phyloP scores from a whole-genome alignment of 257 asterid species.

The Linaria vulgaris region DNA sequence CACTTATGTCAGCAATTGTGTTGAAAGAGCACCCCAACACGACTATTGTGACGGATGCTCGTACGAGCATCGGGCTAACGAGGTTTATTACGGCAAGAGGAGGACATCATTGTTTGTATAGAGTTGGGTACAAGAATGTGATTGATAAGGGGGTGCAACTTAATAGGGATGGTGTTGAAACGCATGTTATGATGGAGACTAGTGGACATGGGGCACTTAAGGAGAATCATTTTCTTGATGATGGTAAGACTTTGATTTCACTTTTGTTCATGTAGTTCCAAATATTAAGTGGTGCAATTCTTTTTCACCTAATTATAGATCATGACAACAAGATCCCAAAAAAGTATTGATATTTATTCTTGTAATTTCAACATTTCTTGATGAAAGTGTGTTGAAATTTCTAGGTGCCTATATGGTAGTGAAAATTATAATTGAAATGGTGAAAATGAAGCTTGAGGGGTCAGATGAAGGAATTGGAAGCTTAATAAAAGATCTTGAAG shows the following conservation, averaged over 20 bases:
- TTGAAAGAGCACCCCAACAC: constrained; percentile 74
- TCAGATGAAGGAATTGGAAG: constrained; percentile 73
- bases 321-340: too few species aligned
- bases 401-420: constrained; percentile 92
- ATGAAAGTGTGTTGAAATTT: background rate
- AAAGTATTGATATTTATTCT: background rate
- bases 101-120: constrained; percentile 75
- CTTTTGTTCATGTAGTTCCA: background rate
- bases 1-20: constrained; percentile 77
- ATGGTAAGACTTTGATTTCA: constrained; percentile 41
- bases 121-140: constrained; percentile 91
- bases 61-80: constrained; percentile 73
- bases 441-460: constrained; percentile 81
- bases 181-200: constrained; percentile 96
- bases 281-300: too few species aligned
- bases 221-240: constrained; percentile 86
- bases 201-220: constrained; percentile 90
- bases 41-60: constrained; percentile 82
- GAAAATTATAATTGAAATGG: constrained; percentile 86
- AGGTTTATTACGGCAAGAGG: constrained; percentile 54
- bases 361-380: background rate
- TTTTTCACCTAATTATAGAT: too few species aligned
- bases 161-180: constrained; percentile 58
- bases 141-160: constrained; percentile 84
- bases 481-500: constrained; percentile 72